phyloP scores from a whole-genome alignment of 441 rosid genomes.

The Bocquillonia castaneifolia region DNA sequence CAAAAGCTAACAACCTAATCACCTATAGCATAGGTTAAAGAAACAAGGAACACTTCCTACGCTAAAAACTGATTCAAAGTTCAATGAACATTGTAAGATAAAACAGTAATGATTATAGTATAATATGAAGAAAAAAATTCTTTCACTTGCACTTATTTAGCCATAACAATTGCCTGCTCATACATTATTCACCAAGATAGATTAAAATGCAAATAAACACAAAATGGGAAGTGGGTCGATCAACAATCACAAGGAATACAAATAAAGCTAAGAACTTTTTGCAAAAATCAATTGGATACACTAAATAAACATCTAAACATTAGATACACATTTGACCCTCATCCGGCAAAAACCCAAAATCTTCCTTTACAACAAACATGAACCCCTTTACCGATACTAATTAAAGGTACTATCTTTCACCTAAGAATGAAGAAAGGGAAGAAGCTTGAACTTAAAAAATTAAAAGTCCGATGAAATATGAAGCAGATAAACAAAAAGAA shows the following conservation, averaged over 20 bases:
- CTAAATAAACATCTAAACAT: slow-evolving; percentile 5
- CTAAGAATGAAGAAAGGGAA: no score
- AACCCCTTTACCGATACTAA: no score
- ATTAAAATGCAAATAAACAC: background rate
- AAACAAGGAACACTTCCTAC: background rate
- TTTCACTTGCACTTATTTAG: background rate
- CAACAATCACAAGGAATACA: background rate
- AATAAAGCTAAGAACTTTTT: background rate
- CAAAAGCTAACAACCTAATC: background rate
- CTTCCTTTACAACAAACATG: background rate
- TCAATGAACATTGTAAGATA: background rate
- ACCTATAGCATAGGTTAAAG: background rate
- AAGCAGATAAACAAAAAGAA: background rate
- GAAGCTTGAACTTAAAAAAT: background rate
- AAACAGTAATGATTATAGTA: background rate
- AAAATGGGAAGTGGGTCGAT: slow-evolving; percentile 5
- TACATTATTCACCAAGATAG: background rate
- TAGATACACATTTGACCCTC: background rate
- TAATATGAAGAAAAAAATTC: background rate
- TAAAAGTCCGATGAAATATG: background rate
- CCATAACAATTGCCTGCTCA: background rate
- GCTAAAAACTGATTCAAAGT: no score
- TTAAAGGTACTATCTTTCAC: background rate
- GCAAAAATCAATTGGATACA: background rate
- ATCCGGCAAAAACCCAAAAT: background rate